These are phyloP conservation scores for Capsicum chinense DNA, from an alignment of 257 asterid species.

Conservation along the genomic window DNA sequence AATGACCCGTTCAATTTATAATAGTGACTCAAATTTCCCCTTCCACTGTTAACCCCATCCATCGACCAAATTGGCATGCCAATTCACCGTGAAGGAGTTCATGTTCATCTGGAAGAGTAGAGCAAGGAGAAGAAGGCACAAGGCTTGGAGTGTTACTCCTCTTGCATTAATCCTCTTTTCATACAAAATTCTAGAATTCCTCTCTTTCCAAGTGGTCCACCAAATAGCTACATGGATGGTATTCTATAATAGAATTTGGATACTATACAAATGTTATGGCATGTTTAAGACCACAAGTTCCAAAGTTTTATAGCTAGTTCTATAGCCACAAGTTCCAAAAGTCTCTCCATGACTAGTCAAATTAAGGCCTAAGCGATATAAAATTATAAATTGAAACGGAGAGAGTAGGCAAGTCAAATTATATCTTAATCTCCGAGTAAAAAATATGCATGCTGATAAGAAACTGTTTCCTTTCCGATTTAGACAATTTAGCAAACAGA, in stretches of 20 bases:
- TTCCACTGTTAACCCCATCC: not conserved
- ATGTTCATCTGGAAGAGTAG: too few relatives aligned
- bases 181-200: not conserved
- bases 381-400: not conserved
- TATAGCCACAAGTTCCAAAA: constrained; percentile 14
- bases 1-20: not conserved
- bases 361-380: constrained; percentile 5
- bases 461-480: not conserved
- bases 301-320: not conserved
- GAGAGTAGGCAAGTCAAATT: not conserved
- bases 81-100: too few relatives aligned
- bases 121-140: too few relatives aligned
- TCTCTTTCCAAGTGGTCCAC: not conserved
- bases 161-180: not conserved
- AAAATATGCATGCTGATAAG: not conserved
- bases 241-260: constrained; percentile 1
- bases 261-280: not conserved
- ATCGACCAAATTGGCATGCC: not conserved
- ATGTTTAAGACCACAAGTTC: not conserved
- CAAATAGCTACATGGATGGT: not conserved
- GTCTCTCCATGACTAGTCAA: not conserved
- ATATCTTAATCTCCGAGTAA: not conserved
- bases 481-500: constrained; percentile 2
- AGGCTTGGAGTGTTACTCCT: too few relatives aligned
- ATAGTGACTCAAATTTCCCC: not conserved